Base-by-base conservation (phyloP, 805 yeast species). In the Huiozyma sinensis region DNA sequence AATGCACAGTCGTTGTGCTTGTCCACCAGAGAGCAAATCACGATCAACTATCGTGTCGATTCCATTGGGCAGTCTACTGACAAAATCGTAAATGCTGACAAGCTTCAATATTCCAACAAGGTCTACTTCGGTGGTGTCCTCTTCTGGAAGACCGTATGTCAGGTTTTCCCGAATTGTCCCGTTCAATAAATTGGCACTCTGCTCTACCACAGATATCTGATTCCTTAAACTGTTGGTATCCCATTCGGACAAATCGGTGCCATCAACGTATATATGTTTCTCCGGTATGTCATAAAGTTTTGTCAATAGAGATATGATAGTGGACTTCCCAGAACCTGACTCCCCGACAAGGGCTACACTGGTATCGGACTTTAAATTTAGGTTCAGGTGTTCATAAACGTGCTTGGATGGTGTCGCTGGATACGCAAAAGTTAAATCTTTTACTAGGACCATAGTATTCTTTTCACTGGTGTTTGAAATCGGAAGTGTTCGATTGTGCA, bases 271-370 rank as follows among this genome's bases (percentile, higher is more conserved):
- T 2, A 82, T 63, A 0, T 76, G 72, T 0, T 62, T 50, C 4
- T 36, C 37, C 3, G 62, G 50, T 2, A 70, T 64, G 1, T 58
- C 58, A 47, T 77, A 77, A 1, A 89, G 60, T 41, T 81, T 66
- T 1, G 79, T 61, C 0, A 89, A 49, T 9, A 89, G 52, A 1
- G 71, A 66, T 0, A 77, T 63, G 1, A 90, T 48, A 0, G 97
- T 87, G 0, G 96, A 83, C 61, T 92, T 92, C 0, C 99, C 99
- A 10, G 82, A 73, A 0, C 99, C 99, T 1, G 97, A 85, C 33
- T 75, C 77, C 0, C 98, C 99, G 3, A 81, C 76, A 1, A 92
- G 61, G 0, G 85, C 92, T 17, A 83, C 67, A 0, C 75, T 66
- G 44, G 77, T 75, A 13, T 76, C 74, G 8, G 64, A 52, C 0